phyloP scores from a whole-genome alignment of 83 land plant species.

The Picea abies region DNA sequence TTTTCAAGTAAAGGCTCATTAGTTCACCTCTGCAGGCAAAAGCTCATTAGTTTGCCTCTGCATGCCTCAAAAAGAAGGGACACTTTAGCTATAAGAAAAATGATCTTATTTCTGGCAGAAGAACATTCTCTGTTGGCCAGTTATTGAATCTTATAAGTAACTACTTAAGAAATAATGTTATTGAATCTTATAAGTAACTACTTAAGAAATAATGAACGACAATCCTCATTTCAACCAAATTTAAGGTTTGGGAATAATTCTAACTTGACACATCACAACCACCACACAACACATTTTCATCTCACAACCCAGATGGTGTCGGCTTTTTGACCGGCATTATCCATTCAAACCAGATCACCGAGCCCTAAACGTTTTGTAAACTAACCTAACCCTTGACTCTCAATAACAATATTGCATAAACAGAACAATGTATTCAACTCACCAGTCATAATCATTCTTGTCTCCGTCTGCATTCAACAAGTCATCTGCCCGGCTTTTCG shows the following conservation, averaged over 20 bases:
- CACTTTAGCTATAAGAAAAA: too few relatives aligned
- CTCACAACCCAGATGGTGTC: too few relatives aligned
- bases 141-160: background rate
- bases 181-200: background rate
- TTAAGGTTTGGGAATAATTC: background rate
- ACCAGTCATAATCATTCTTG: constrained; percentile 21
- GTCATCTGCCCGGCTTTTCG: constrained; percentile 4
- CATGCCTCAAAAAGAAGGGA: too few relatives aligned
- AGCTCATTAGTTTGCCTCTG: too few relatives aligned
- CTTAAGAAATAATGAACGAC: background rate
- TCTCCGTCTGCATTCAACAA: constrained; percentile 12
- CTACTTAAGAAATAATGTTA: background rate
- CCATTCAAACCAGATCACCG: background rate
- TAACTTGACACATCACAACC: background rate
- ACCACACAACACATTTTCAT: background rate
- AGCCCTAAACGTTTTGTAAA: too few relatives aligned
- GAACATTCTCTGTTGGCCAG: background rate
- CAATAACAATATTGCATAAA: background rate
- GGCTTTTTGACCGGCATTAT: too few relatives aligned
- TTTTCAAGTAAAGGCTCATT: too few relatives aligned
- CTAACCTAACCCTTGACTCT: background rate
- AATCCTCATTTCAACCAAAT: background rate
- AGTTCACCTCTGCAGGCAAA: too few relatives aligned
- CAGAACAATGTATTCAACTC: background rate
- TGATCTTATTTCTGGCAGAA: background rate